These are phyloP conservation scores for Candida morakotiae DNA, from an alignment of 805 yeast species.

Conservation along the genomic window DNA sequence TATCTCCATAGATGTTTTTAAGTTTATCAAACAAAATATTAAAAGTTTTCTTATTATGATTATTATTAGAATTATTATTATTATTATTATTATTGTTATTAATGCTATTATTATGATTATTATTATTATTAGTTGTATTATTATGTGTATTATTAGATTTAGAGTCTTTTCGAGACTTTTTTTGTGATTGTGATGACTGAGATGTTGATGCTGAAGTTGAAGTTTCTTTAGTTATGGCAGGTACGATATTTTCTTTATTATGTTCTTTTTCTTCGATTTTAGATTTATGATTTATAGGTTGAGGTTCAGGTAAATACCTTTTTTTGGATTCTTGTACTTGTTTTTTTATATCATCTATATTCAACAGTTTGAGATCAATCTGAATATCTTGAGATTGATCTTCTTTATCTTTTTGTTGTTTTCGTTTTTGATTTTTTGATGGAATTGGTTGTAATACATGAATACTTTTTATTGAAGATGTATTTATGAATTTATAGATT, in stretches of 20 bases:
- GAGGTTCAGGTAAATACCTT: constrained; percentile 3
- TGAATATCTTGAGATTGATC: constrained; percentile 1
- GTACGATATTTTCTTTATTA: not conserved
- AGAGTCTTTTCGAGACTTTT: not conserved
- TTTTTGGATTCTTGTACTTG: not conserved
- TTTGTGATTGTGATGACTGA: too few species aligned
- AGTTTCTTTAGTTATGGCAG: not conserved
- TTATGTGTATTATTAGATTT: not conserved
- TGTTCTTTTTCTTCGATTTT: not conserved
- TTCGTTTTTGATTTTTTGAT: constrained; percentile 17
- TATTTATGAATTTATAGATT: constrained; percentile 49
- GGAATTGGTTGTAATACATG: constrained; percentile 27
- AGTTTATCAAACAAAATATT: constrained; percentile 17
- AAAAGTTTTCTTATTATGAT: constrained; percentile 8
- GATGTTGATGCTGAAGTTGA: constrained; percentile 8
- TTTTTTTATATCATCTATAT: constrained; percentile 3
- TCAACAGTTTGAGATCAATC: constrained; percentile 1
- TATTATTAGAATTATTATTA: not conserved
- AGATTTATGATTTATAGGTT: not conserved
- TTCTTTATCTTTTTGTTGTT: constrained; percentile 5
- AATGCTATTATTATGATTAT: not conserved
- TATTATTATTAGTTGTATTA: not conserved
- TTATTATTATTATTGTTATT: not conserved
- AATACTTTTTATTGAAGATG: constrained; percentile 53
- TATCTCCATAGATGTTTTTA: constrained; percentile 16